Evolutionary conservation across 768 basidiomycete species (phyloP), one percentile per base, ranked within the genome.

Genomic region (Dentipellis fragilis): DNA sequence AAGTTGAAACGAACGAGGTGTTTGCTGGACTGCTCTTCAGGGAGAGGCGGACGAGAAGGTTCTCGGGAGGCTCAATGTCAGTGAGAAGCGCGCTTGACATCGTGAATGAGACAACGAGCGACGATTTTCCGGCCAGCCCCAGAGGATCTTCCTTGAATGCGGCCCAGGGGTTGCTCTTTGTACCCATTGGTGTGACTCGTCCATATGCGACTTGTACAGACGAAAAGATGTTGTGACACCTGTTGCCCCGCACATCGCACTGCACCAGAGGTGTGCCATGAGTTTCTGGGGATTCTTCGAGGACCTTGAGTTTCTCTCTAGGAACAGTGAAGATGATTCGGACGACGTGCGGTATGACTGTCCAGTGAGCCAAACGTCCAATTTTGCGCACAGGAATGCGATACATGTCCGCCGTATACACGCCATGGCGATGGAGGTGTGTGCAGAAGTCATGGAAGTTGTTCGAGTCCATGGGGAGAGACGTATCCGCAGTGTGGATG

Each of bases 311-410:
- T n/a, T 60, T 60, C 16, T 62, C 22, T 14, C 72, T 66, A 22
- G 76, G 74, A 34, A 77, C 66, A 10, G 63, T 62, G 45, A 76
- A 62, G 45, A 71, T 58, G 39, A 75, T 54, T 39, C 69, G 69
- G 7, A 75, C 70, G 7, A 74, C 62, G n/a, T 70, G 64, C 6
- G 76, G 73, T 7, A 75, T 62, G 16, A 52, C 51, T 17, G 59
- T 59, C 67, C 67, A 68, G 12, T 48, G 45, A 2, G 38, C 22
- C n/a, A 65, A 64, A 4, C 51, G 19, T 54, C 12, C 38, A 51
- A 17, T 45, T 17, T 45, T 45, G 7, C 8, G 19, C n/a, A n/a
- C 7, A 9, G 42, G 42, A 45, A 45, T n/a, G 2, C 42, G 14
- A 6, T 45, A 45, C 8, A 8, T 10, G 0, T 6, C 23, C 16